Conservation (phyloP, 768 basidiomycete species). For the Amanita brunnescens region DNA sequence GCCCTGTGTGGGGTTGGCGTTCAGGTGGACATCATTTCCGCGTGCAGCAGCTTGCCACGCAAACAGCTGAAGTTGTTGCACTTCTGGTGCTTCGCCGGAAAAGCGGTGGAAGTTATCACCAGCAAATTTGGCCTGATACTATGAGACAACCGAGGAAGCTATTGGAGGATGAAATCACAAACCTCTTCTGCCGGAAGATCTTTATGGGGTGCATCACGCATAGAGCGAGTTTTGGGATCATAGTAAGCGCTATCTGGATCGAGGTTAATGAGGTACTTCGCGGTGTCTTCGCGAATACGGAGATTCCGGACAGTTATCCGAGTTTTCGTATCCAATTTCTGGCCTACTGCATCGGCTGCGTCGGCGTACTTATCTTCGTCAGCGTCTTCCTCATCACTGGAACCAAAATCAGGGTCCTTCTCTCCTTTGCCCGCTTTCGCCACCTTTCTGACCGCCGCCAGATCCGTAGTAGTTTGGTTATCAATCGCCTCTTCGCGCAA, state of each 20-base stretch:
- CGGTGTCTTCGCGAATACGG: constrained; percentile 98
- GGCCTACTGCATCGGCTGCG: constrained; percentile 94
- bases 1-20: constrained; percentile 95
- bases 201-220: constrained; percentile 91
- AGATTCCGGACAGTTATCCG: constrained; percentile 97
- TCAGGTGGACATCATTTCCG: constrained; percentile 92
- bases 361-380: constrained; percentile 99
- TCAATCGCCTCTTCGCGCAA: constrained; percentile 96
- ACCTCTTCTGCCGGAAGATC: constrained; percentile 84
- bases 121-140: constrained; percentile 69
- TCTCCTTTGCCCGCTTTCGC: constrained; percentile 81
- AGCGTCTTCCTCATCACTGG: constrained; percentile 90
- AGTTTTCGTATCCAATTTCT: constrained; percentile 96
- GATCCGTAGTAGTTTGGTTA: constrained; percentile 88
- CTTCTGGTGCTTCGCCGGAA: constrained; percentile 88
- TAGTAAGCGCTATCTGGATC: constrained; percentile 96
- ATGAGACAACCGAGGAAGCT: constrained; percentile 3
- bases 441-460: constrained; percentile 88
- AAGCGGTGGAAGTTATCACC: constrained; percentile 94
- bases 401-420: constrained; percentile 88
- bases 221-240: constrained; percentile 98
- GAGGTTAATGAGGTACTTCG: constrained; percentile 96
- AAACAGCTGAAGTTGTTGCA: constrained; percentile 89
- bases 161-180: constrained; percentile 19
- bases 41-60: constrained; percentile 93